Evolutionary conservation across 352 stramenopile genomes (phyloP).

Genomic region (Peronospora farinosa): DNA sequence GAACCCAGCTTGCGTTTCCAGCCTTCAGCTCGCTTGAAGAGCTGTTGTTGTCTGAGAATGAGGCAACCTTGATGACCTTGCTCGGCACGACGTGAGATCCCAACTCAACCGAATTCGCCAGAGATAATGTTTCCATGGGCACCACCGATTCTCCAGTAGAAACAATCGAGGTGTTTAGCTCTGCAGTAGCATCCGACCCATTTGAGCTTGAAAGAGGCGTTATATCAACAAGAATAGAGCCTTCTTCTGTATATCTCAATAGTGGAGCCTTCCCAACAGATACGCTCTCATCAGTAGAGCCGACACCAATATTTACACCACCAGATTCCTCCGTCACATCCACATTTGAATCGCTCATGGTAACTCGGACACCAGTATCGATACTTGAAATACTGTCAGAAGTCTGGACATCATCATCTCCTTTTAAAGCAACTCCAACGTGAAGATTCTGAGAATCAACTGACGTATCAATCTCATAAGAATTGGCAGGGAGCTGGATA

Average conservation of each 20-base stretch:
- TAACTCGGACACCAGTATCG: background rate
- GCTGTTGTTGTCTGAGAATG: conserved; percentile 22
- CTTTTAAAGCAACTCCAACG: background rate
- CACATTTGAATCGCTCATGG: conserved; percentile 2
- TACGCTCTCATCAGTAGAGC: conserved; percentile 8
- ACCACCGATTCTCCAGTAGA: conserved; percentile 5
- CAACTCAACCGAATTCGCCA: conserved; percentile 7
- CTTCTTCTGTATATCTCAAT: conserved; percentile 13
- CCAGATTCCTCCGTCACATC: conserved; percentile 2
- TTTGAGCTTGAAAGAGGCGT: conserved; percentile 6
- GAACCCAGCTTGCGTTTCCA: conserved; percentile 16
- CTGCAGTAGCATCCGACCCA: background rate
- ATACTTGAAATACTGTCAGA: background rate
- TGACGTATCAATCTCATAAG: conserved; percentile 1
- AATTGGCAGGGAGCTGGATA: no score
- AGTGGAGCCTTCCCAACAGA: conserved; percentile 2
- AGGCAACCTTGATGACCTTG: conserved; percentile 26
- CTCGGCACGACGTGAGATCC: conserved; percentile 5
- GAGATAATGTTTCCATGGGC: conserved; percentile 16
- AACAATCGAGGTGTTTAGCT: conserved; percentile 7
- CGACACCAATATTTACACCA: conserved; percentile 1
- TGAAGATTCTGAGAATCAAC: conserved; percentile 10
- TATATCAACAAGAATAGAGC: conserved; percentile 1
- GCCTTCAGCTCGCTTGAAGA: conserved; percentile 20
- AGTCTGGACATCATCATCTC: background rate